Evolutionary conservation across 306 rosid genomes (phyloP), one percentile per base, ranked within the genome.

Genomic region (Benincasa hispida): DNA sequence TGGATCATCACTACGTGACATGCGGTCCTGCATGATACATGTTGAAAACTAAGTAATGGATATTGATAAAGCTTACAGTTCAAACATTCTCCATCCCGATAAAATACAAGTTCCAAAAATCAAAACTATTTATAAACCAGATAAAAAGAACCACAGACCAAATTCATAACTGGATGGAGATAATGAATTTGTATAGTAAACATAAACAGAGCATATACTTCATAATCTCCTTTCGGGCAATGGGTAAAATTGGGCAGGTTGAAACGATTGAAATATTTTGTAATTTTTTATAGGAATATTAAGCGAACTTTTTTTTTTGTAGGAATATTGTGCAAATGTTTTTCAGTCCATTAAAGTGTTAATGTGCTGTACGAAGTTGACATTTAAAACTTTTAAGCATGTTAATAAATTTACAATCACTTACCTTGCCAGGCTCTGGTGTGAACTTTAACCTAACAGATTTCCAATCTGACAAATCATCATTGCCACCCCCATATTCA

Each of bases 1-100:
- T 4, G 88, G 86, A 81, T 92, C 91, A 15, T 92, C 93, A 8
- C 25, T 89, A 48, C 97, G 97, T 80, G 97, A 83, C 99, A 94
- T 94, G 79, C 83, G 90, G 67, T 89, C 93, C 99, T 94, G 87
- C 87, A 78, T 65, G 35, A 73, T 53, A 34, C 19, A 45, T 37
- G 42, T 22, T 6, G 47, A 41, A 70, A 70, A 54, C 8, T 13
- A 78, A 74, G 50, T 50, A 37, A 77, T 13, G 34, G 51, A 63
- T 35, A n/a, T 34, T 63, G 48, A 8, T 18, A 69, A 17, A 25
- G 27, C 59, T 34, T 28, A 28, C 10, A 35, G 75, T 70, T 0
- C 13, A 35, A n/a, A 3, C 0, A 12, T 54, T 57, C 27, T 17
- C 39, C 35, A 72, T 4, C 50, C 12, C 30, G 25, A 7, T 27